Percentiles rank a stretch among this genome's conserved stretches.
phyloP scores from a whole-genome alignment of 306 rosid species.

The Styphnolobium japonicum region DNA sequence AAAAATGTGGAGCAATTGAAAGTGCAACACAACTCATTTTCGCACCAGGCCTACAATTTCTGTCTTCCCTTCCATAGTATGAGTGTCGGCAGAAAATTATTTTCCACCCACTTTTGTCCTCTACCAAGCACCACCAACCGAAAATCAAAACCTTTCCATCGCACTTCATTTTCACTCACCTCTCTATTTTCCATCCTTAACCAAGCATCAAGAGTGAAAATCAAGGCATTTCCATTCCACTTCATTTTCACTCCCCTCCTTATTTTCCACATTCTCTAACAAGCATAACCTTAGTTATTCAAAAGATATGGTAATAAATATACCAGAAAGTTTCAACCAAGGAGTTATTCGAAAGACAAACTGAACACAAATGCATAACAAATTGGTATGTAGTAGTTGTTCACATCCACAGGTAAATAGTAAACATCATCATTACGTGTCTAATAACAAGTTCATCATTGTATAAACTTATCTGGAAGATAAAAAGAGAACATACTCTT shows the following conservation, averaged over 20 bases:
- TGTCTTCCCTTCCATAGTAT: neutral
- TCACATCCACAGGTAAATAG: too few species aligned
- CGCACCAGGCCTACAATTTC: neutral
- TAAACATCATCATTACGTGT: neutral
- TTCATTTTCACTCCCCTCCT: neutral
- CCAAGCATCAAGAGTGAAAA: neutral
- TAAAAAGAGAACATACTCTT: constrained; percentile 52
- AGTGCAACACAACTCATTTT: neutral
- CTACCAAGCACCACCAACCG: neutral
- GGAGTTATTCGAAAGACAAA: neutral
- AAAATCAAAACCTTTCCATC: neutral
- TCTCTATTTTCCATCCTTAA: neutral
- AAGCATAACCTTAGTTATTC: neutral
- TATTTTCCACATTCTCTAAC: neutral
- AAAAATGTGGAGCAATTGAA: neutral
- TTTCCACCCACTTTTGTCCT: neutral
- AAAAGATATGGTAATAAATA: neutral
- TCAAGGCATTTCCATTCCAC: neutral
- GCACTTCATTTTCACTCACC: neutral
- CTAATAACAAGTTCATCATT: neutral
- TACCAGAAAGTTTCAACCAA: neutral
- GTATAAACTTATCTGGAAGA: neutral
- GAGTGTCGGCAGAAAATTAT: neutral
- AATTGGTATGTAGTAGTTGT: too few species aligned
- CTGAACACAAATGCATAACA: neutral